A percentile compares a stretch with the other conserved stretches of the same genome.
Evolutionary conservation across 1,139 yeast genomes (phyloP).

Genomic region (Candida sp.): DNA sequence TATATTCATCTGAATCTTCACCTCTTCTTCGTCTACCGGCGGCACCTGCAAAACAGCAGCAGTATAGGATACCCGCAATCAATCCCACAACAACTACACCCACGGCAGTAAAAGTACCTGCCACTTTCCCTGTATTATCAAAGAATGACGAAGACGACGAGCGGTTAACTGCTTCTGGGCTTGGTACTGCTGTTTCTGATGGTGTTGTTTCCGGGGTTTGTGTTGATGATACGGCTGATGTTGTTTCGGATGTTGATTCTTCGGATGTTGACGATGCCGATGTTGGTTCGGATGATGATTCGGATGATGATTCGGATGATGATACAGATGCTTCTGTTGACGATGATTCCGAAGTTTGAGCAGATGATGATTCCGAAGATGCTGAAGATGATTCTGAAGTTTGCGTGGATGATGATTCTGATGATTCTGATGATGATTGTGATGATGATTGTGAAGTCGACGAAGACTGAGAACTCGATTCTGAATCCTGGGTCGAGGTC

Average conservation of each 20-base stretch:
- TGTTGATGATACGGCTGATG: no score
- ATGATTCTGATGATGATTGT: slow-evolving; percentile 8
- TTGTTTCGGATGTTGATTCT: no score
- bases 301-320: no score
- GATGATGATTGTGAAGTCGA: slow-evolving; percentile 7
- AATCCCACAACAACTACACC: slow-evolving; percentile 51
- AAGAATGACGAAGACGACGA: slow-evolving; percentile 42
- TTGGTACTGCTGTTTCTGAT: no score
- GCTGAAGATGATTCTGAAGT: no score
- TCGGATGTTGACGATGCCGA: no score
- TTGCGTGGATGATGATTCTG: slow-evolving; percentile 2
- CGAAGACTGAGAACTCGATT: slow-evolving; percentile 8
- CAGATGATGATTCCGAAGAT: no score
- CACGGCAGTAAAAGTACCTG: slow-evolving; percentile 71
- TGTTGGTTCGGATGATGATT: no score
- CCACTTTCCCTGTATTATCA: slow-evolving; percentile 61
- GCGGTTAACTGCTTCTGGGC: slow-evolving; percentile 1
- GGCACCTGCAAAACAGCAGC: slow-evolving; percentile 28
- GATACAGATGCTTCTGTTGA: no score
- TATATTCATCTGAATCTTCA: slow-evolving; percentile 24
- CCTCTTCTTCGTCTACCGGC: slow-evolving; percentile 11
- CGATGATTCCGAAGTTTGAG: no score
- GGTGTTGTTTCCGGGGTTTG: no score
- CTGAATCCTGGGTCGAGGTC: slow-evolving; percentile 12
- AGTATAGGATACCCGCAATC: slow-evolving; percentile 28